Evolutionary conservation across 2,329 filamentous ascomycete species (phyloP), one percentile per base, ranked within the genome.

Genomic region (Neofusicoccum parvum): DNA sequence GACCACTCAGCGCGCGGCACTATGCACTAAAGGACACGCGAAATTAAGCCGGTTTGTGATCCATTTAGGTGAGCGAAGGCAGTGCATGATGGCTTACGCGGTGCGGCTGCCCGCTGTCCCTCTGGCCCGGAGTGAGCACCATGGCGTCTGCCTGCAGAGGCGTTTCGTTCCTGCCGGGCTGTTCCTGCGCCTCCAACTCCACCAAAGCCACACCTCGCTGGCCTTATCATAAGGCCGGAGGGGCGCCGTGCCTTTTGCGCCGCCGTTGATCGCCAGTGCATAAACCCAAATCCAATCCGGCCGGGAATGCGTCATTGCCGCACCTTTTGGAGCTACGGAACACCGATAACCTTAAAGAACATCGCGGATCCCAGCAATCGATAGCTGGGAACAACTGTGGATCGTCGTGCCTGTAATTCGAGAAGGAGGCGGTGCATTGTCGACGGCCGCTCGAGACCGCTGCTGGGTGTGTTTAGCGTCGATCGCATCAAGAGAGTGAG

Each of bases 21-120:
- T 46, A 48, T 20, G 41, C 39, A n/a, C 53, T n/a, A 45, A 39
- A 58, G 3, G 23, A 37, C 41, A 23, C 15, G 56, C 56, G 56
- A 60, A 48, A 60, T 60, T 60, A 60, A 60, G 27, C 56, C 56
- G 56, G 56, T 60, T 48, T 60, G 56, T 46, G 56, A 60, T 60
- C 27, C 56, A 48, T 48, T 37, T 36, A 32, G 56, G n/a, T 48
- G 41, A 32, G 7, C 53, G 14, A 32, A 10, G 20, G n/a, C 53
- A 15, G 43, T 53, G 32, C 50, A 34, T 34, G 15, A 14, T 3
- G 37, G 53, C 53, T 27, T 32, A 58, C 53, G 53, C 53, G 53
- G 53, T 58, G 20, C 39, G 36, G n/a, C 34, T 54, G n/a, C 36
- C 17, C 34, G 36, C 17, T 4, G 3, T 39, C 34, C 9, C 3